Evolutionary conservation across 345 rosid species (phyloP), one percentile per base, ranked within the genome.

Genomic region (Sisymbrium altissimum): DNA sequence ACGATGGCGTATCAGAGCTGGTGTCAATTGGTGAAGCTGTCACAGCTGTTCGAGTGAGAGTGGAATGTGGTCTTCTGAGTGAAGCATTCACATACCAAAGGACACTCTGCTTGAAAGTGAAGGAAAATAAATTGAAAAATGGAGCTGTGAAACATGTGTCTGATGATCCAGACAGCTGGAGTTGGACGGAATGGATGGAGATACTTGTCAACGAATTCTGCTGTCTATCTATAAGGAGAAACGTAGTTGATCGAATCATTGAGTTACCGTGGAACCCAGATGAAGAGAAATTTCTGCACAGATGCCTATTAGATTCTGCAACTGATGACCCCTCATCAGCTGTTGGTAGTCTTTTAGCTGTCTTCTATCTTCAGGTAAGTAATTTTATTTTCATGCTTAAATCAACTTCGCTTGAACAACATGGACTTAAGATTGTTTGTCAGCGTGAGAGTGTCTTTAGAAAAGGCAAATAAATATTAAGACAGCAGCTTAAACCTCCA

Each of bases 51-150:
- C 84, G 93, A 57, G 91, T 92, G 61, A 96, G 97, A 76, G 81
- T 96, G 75, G 97, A 88, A 80, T 89, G 96, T 80, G 97, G 90
- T 30, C 96, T 96, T 74, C 40, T 96, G 80, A 96, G 91, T 25
- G 99, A 96, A 83, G 96, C 99, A 40, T 92, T 92, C 76, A 85
- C 87, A 75, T 82, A 85, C 82, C 99, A 92, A 83, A 89, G 97
- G 71, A 74, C 81, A 81, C 84, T 90, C 53, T 90, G 95, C 81
- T 53, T 82, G 66, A 88, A 86, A 84, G 79, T 88, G 38, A 85
- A 81, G 80, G 96, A 89, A 81, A 81, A 69, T 43, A 85, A 83
- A 71, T 64, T 80, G 68, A 89, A 79, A 72, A 70, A 64, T 79
- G 89, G 77, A 73, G 58, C 59, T 9, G 79, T 39, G 35, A 79